These are phyloP conservation scores for Aspergillus sp. DNA, from an alignment of 2,329 filamentous ascomycete species.

Conservation along the genomic window DNA sequence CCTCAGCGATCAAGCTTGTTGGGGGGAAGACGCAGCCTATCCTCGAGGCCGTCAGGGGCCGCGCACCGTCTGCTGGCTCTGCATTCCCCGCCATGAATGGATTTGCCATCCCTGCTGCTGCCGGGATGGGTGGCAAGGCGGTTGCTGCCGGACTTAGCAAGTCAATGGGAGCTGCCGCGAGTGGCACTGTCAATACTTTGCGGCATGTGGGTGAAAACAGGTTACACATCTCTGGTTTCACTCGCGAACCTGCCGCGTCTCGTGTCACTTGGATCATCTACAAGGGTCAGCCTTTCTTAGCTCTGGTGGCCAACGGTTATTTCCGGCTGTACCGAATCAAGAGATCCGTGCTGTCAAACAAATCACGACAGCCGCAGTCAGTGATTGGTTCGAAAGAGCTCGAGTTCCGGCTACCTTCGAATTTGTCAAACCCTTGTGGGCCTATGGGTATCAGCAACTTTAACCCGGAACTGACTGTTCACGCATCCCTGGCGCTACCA, in stretches of 20 bases:
- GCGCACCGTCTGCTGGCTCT: constrained; percentile 53
- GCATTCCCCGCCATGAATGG: constrained; percentile 49
- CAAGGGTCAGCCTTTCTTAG: constrained; percentile 48
- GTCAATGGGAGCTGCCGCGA: constrained; percentile 54
- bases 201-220: constrained; percentile 55
- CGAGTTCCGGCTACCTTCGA: constrained; percentile 68
- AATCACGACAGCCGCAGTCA: constrained; percentile 57
- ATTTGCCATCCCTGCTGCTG: constrained; percentile 52
- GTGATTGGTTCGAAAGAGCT: constrained; percentile 63
- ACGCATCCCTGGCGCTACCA: constrained; percentile 49
- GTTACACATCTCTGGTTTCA: constrained; percentile 49
- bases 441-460: constrained; percentile 61
- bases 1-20: constrained; percentile 71
- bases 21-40: constrained; percentile 65
- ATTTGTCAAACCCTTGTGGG: constrained; percentile 64
- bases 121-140: constrained; percentile 51
- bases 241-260: constrained; percentile 44
- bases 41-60: constrained; percentile 66
- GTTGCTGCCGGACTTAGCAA: constrained; percentile 56
- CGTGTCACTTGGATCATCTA: constrained; percentile 52
- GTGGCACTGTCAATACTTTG: constrained; percentile 53
- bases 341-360: constrained; percentile 54
- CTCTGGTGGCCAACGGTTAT: constrained; percentile 50
- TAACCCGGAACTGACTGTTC: constrained; percentile 47
- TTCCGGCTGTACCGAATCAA: constrained; percentile 52